phyloP scores from a whole-genome alignment of 495 filamentous ascomycete genomes.

The Penicillium cinerascens region DNA sequence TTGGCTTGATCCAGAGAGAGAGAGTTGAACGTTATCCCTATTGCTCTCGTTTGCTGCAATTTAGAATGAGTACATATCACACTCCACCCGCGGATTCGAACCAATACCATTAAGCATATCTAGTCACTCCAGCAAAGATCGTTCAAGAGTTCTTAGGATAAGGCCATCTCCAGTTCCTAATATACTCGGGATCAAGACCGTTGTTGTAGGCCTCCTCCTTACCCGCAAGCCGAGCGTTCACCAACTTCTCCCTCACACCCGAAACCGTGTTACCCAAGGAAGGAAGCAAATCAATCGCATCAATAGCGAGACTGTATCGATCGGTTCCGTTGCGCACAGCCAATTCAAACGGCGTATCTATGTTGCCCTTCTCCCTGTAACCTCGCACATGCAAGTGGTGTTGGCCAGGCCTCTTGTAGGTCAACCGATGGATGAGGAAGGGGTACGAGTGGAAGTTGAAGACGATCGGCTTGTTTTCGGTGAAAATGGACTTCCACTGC shows the following conservation, averaged over 20 bases:
- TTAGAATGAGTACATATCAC: background rate
- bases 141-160: constrained; percentile 15
- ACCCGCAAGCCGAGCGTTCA: constrained; percentile 55
- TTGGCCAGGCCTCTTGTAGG: constrained; percentile 63
- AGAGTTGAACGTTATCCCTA: background rate
- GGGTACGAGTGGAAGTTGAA: constrained; percentile 82
- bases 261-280: constrained; percentile 55
- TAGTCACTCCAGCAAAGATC: background rate
- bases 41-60: background rate
- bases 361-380: constrained; percentile 75
- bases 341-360: constrained; percentile 70
- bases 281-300: constrained; percentile 63
- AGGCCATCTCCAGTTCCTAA: constrained; percentile 64
- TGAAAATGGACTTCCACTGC: constrained; percentile 65
- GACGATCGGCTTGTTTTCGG: constrained; percentile 61
- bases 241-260: constrained; percentile 55
- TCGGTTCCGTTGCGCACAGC: constrained; percentile 70
- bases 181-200: constrained; percentile 62
- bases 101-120: background rate
- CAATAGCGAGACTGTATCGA: constrained; percentile 66
- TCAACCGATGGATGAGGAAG: constrained; percentile 68
- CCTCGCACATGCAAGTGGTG: constrained; percentile 65
- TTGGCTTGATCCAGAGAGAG: too few species aligned
- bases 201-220: constrained; percentile 58
- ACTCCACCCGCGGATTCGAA: background rate